Percentiles rank a stretch among this genome's conserved stretches.
These are phyloP conservation scores for Cyamopsis tetragonoloba DNA, from an alignment of 306 rosid species.

Conservation along the genomic window DNA sequence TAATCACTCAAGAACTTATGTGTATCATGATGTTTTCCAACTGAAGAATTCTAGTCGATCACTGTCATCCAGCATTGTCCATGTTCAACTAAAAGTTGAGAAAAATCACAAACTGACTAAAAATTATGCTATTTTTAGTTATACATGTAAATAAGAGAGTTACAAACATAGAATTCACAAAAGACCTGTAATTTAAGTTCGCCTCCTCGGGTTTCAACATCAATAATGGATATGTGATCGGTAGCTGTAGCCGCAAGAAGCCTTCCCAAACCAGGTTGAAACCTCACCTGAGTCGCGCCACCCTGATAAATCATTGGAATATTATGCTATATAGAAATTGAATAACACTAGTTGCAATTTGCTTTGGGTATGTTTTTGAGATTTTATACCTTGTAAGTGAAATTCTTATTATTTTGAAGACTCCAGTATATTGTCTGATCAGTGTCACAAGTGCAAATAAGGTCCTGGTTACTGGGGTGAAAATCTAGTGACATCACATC, in stretches of 20 bases:
- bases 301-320: conserved; percentile 45
- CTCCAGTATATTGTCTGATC: conserved; percentile 86
- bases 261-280: conserved; percentile 72
- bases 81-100: too few species aligned
- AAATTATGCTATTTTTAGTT: background rate
- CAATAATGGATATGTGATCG: conserved; percentile 52
- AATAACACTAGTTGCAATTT: too few species aligned
- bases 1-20: too few species aligned
- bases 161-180: conserved; percentile 2
- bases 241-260: conserved; percentile 65
- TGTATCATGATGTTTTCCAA: too few species aligned
- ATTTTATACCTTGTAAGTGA: conserved; percentile 65
- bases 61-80: too few species aligned
- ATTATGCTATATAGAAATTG: background rate
- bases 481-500: conserved; percentile 77
- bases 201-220: conserved; percentile 57
- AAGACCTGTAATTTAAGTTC: conserved; percentile 53
- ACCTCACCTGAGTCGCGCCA: conserved; percentile 73
- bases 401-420: conserved; percentile 59
- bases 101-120: background rate
- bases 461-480: conserved; percentile 71
- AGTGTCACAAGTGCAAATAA: conserved; percentile 71
- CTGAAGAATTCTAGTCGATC: too few species aligned
- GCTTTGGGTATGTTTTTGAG: background rate
- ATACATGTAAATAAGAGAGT: background rate